Conservation (phyloP, 139 green algal genomes). For the Coccomyxa sp. region DNA sequence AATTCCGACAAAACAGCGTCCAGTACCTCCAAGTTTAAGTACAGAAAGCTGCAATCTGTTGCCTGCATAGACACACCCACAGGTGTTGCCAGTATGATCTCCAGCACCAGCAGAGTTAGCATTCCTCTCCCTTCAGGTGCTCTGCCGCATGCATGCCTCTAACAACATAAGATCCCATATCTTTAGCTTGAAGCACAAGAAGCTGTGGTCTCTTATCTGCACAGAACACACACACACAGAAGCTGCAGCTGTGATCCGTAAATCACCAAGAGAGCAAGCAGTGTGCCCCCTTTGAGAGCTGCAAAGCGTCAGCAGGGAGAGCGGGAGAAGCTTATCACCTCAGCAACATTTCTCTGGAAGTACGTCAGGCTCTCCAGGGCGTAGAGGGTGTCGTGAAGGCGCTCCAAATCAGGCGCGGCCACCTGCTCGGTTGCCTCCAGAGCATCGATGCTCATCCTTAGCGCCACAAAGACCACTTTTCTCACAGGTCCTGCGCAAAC, state of each 20-base stretch:
- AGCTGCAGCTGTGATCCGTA: no score
- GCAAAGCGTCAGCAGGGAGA: no score
- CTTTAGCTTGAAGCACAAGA: no score
- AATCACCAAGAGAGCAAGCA: no score
- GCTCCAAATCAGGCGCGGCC: not conserved
- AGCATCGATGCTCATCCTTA: not conserved
- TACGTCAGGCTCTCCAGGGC: not conserved
- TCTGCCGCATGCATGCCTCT: no score
- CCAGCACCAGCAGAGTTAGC: not conserved
- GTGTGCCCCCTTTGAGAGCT: no score
- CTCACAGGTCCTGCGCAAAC: constrained; percentile 3
- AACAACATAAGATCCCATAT: no score
- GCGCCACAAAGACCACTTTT: not conserved
- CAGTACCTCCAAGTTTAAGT: constrained; percentile 9
- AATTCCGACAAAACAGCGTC: not conserved
- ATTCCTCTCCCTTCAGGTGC: no score
- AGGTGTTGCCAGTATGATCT: not conserved
- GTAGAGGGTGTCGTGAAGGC: not conserved
- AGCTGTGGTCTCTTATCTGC: no score
- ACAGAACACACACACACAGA: no score
- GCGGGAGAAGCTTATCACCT: no score
- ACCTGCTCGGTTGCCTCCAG: not conserved
- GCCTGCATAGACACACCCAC: not conserved
- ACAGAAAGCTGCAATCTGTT: not conserved
- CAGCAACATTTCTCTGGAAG: no score